phyloP scores from a whole-genome alignment of 352 stramenopile species.

The Pythium dissotocum region DNA sequence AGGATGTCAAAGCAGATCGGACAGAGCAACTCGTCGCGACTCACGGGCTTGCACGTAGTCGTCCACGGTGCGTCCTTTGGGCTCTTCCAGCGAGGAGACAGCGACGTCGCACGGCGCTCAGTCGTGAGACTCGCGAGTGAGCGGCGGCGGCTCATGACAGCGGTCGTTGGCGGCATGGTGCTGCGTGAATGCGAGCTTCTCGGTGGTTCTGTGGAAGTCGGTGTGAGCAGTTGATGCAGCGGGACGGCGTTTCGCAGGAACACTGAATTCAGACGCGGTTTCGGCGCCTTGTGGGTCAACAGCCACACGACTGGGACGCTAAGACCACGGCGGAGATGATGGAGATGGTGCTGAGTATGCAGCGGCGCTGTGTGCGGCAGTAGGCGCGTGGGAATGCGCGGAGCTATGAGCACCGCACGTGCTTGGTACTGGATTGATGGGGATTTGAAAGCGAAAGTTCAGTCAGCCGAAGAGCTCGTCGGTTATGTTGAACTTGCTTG shows the following conservation, averaged over 20 bases:
- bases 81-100: conserved; percentile 18
- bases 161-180: neutral
- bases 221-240: neutral
- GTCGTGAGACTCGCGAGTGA: neutral
- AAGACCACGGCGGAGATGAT: neutral
- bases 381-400: neutral
- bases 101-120: conserved; percentile 17
- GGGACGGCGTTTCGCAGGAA: neutral
- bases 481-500: conserved; percentile 16
- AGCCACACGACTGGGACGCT: neutral
- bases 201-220: neutral
- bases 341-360: neutral
- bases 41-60: conserved; percentile 13
- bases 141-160: conserved; percentile 1
- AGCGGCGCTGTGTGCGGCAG: neutral
- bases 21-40: conserved; percentile 54
- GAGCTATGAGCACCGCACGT: neutral
- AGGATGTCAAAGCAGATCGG: conserved; percentile 82
- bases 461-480: neutral
- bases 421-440: neutral
- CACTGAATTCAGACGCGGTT: neutral
- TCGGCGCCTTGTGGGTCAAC: neutral
- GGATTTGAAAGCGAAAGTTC: conserved; percentile 4
- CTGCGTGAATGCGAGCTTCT: neutral
- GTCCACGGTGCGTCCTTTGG: neutral